Base-by-base conservation (phyloP, 2,329 filamentous ascomycete species). In the Apiospora arundinis region DNA sequence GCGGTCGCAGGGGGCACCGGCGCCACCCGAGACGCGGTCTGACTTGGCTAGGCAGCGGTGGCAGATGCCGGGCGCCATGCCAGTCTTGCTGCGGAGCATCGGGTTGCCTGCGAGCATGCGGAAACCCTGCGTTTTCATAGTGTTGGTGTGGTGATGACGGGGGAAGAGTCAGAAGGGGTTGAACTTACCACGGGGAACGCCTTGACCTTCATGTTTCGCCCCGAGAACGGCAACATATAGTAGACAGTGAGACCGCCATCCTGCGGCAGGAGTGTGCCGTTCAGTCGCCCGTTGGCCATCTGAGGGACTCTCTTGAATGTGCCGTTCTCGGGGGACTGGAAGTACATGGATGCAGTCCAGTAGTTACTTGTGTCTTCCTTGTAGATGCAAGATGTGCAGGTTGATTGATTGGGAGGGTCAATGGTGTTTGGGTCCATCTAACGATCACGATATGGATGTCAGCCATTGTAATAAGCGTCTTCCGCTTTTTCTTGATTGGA, bases 21-120 rank as follows among this genome's bases (percentile, higher is more conserved):
- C 77, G 28, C 77, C 77, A 69, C 79, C 79, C 3, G 77, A 77
- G 74, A 76, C 76, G 48, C 78, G 77, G 72, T 77, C 70, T 74
- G 78, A 75, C 72, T 77, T 77, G 11, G 75, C 83, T 12, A 91
- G 82, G 74, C 90, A 92, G 70, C 84, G 84, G 75, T 86, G 90
- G 63, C 83, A 86, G 66, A 91, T 84, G 28, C 88, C 90, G 45
- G 78, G 76, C 67, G 88, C 82, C 69, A 82, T 82, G 52, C 80
- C 75, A 56, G 82, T 83, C 76, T 83, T 87, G 71, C 85, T 86
- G 73, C 89, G 86, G 73, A 84, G 83, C 72, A 78, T 82, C 0
- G 87, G 83, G 75, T 90, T 84, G 44, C 91, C 91, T 5, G 90
- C 89, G 44, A 93, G 69, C 90, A 93, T 92, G 69, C 90, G 88